These are phyloP conservation scores for Daldinia grandis DNA, from an alignment of 495 filamentous ascomycete species.

Conservation along the genomic window DNA sequence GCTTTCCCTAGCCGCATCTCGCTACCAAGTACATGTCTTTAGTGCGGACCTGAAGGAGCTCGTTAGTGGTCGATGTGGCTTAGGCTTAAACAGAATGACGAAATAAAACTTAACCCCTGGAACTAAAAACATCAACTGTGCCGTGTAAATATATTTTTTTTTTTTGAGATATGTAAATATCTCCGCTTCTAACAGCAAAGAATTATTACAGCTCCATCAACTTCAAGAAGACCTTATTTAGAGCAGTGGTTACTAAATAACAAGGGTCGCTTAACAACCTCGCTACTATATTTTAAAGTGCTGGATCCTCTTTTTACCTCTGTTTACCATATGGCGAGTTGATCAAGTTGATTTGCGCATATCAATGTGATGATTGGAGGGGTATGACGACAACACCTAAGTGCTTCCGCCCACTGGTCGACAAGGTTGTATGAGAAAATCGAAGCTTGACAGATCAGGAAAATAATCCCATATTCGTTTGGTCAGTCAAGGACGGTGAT, in stretches of 20 bases:
- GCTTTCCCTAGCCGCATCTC: constrained; percentile 19
- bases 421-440: constrained; percentile 35
- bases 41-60: constrained; percentile 12
- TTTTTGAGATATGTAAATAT: not conserved
- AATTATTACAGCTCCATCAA: not conserved
- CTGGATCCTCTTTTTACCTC: constrained; percentile 1
- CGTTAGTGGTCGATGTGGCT: constrained; percentile 7
- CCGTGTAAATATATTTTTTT: not conserved
- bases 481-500: constrained; percentile 27
- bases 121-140: constrained; percentile 1
- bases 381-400: constrained; percentile 35
- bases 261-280: no score
- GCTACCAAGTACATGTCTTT: constrained; percentile 2
- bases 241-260: no score
- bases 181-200: not conserved
- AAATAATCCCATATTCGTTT: constrained; percentile 12
- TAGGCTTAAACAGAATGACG: constrained; percentile 29
- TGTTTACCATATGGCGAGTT: not conserved
- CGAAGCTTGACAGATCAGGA: constrained; percentile 32
- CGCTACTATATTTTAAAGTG: no score
- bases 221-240: no score
- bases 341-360: not conserved
- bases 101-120: constrained; percentile 30
- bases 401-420: constrained; percentile 18
- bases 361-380: constrained; percentile 20